phyloP scores from a whole-genome alignment of 139 green algal species.

The Ostreobium quekettii region DNA sequence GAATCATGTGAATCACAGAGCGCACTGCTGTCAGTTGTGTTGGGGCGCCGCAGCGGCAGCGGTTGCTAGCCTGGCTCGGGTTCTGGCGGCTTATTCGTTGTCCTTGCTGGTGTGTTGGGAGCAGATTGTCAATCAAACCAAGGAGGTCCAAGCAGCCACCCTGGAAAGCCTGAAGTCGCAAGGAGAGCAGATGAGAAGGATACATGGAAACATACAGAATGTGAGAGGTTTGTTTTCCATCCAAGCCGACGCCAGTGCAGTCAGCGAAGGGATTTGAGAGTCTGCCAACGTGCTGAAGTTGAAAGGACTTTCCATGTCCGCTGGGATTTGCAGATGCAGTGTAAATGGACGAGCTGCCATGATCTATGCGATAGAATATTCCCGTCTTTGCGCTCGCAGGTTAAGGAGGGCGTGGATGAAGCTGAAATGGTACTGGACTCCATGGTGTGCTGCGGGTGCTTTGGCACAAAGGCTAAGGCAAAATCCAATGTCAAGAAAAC shows the following conservation, averaged over 20 bases:
- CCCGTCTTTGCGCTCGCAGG: slow-evolving; percentile 18
- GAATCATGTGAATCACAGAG: too few species aligned
- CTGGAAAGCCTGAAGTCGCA: slow-evolving; percentile 26
- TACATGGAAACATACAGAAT: slow-evolving; percentile 32
- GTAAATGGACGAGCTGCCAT: not conserved
- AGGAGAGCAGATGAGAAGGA: slow-evolving; percentile 27
- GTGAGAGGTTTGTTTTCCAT: not conserved
- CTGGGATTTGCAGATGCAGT: not conserved
- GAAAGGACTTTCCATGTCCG: not conserved
- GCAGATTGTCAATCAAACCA: slow-evolving; percentile 36
- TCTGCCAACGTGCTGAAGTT: not conserved
- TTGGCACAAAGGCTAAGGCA: too few species aligned
- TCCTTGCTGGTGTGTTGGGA: too few species aligned
- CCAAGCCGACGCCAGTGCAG: not conserved
- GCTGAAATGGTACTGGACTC: slow-evolving; percentile 42
- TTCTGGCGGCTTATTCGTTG: too few species aligned
- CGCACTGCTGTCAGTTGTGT: too few species aligned
- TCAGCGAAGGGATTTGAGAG: not conserved
- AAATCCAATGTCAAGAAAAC: too few species aligned
- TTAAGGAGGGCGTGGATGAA: slow-evolving; percentile 42
- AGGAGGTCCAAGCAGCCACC: slow-evolving; percentile 33
- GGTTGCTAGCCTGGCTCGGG: too few species aligned
- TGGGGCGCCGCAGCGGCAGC: too few species aligned
- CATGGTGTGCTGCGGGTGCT: slow-evolving; percentile 47
- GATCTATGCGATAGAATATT: not conserved